Percentiles rank a stretch among this genome's conserved stretches.
Conservation (phyloP, 257 asterid genomes). For the Rauvolfia tetraphylla region DNA sequence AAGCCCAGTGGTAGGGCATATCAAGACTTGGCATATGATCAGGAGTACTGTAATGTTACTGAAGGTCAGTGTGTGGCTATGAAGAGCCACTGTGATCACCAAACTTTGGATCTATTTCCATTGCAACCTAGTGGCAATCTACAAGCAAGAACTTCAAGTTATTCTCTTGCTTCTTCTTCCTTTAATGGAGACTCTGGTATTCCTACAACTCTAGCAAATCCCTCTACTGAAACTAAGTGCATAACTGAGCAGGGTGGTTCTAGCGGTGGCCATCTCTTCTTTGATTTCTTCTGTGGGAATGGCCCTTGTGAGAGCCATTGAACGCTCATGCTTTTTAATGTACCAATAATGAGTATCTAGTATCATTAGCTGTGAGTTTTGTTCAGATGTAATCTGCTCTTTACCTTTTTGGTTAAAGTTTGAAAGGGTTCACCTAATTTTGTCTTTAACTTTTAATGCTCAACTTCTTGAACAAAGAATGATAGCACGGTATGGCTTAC, state of each 20-base stretch:
- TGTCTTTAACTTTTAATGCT: not conserved
- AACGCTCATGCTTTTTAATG: not conserved
- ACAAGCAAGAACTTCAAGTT: constrained; percentile 24
- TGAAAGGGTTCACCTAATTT: not conserved
- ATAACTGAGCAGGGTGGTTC: constrained; percentile 12
- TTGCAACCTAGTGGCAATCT: constrained; percentile 63
- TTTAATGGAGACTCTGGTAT: not conserved
- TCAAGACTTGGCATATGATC: not conserved
- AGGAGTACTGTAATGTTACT: constrained; percentile 19
- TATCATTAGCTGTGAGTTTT: not conserved
- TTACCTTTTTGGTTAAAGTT: not conserved
- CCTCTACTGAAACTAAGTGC: constrained; percentile 15
- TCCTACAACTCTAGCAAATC: constrained; percentile 10
- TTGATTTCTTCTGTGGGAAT: constrained; percentile 52
- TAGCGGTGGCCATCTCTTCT: constrained; percentile 29
- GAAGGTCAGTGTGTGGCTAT: not conserved
- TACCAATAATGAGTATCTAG: not conserved
- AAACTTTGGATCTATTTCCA: constrained; percentile 79
- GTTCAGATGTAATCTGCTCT: not conserved
- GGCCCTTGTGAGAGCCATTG: constrained; percentile 29
- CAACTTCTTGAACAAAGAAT: not conserved
- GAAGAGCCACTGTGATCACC: constrained; percentile 24
- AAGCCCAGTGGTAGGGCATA: constrained; percentile 6
- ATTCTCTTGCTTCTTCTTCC: not conserved
- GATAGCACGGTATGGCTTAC: no score